These are phyloP conservation scores for Aureobasidium vineae DNA, from an alignment of 2,329 filamentous ascomycete genomes.

Conservation along the genomic window DNA sequence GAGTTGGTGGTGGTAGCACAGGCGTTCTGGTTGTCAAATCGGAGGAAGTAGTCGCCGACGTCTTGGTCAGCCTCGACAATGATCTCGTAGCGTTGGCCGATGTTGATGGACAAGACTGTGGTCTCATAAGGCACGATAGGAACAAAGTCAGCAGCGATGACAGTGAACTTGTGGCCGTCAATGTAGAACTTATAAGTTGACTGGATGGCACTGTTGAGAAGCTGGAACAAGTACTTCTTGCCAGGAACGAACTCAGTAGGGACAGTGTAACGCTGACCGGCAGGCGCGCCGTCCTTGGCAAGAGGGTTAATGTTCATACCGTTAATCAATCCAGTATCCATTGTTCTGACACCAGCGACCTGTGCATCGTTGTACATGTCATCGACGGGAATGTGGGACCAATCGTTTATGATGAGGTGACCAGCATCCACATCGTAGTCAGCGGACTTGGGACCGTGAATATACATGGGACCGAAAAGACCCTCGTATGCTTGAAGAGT, in stretches of 20 bases:
- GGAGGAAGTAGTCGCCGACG: slow-evolving; percentile 36
- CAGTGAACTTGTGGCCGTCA: slow-evolving; percentile 43
- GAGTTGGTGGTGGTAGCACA: slow-evolving; percentile 41
- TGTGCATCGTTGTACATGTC: slow-evolving; percentile 38
- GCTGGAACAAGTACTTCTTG: slow-evolving; percentile 36
- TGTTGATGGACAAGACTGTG: slow-evolving; percentile 40
- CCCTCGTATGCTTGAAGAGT: slow-evolving; percentile 45
- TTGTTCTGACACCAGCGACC: slow-evolving; percentile 36
- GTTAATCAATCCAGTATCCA: slow-evolving; percentile 48
- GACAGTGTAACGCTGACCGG: slow-evolving; percentile 36
- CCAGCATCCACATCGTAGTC: slow-evolving; percentile 44
- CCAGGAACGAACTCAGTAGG: slow-evolving; percentile 31
- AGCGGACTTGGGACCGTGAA: slow-evolving; percentile 43
- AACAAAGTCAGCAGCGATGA: slow-evolving; percentile 43
- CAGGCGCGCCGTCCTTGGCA: slow-evolving; percentile 29
- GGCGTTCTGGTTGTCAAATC: slow-evolving; percentile 42
- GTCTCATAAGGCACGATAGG: slow-evolving; percentile 42
- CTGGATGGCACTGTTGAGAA: slow-evolving; percentile 41
- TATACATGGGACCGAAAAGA: slow-evolving; percentile 43
- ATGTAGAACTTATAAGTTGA: slow-evolving; percentile 47
- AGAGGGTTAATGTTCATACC: slow-evolving; percentile 43
- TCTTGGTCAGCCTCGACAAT: slow-evolving; percentile 36
- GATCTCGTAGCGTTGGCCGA: slow-evolving; percentile 40
- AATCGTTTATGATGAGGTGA: slow-evolving; percentile 41
- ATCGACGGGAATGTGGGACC: slow-evolving; percentile 41